Evolutionary conservation across 768 basidiomycete genomes (phyloP).

Genomic region (Strobilomyces dryophilus): DNA sequence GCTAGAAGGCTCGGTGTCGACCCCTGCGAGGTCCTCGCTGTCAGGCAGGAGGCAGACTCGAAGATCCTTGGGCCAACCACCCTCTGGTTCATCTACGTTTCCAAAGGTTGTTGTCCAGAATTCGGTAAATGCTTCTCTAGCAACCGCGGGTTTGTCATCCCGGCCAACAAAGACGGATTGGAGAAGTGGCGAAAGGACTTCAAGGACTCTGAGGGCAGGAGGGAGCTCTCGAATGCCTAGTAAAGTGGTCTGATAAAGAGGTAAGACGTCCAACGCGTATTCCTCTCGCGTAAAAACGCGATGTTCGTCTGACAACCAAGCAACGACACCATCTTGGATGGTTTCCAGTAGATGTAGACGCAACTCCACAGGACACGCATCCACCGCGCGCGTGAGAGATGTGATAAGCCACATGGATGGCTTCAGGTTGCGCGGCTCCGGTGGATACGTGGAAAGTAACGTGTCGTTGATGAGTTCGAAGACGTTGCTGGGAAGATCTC

Average conservation of each 20-base stretch:
- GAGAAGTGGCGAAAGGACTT: conserved; percentile 46
- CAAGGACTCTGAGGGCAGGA: conserved; percentile 36
- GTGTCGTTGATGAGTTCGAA: conserved; percentile 60
- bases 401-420: conserved; percentile 60
- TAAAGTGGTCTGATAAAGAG: conserved; percentile 59
- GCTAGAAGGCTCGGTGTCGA: conserved; percentile 22
- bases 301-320: conserved; percentile 65
- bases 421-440: conserved; percentile 48
- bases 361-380: conserved; percentile 50
- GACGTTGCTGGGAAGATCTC: conserved; percentile 49
- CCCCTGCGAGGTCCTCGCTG: background rate
- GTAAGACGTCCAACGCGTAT: conserved; percentile 56
- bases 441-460: conserved; percentile 62
- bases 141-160: conserved; percentile 39
- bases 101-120: conserved; percentile 58
- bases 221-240: conserved; percentile 49
- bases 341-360: conserved; percentile 42
- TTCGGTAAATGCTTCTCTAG: conserved; percentile 50
- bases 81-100: conserved; percentile 35
- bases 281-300: conserved; percentile 48
- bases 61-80: conserved; percentile 54
- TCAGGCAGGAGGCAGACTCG: conserved; percentile 28
- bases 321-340: conserved; percentile 49
- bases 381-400: conserved; percentile 50
- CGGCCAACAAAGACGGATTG: conserved; percentile 56